A percentile compares a stretch with the other conserved stretches of the same genome.
Conservation (phyloP, 2,329 filamentous ascomycete genomes). For the Cladobotryum mycophilum region DNA sequence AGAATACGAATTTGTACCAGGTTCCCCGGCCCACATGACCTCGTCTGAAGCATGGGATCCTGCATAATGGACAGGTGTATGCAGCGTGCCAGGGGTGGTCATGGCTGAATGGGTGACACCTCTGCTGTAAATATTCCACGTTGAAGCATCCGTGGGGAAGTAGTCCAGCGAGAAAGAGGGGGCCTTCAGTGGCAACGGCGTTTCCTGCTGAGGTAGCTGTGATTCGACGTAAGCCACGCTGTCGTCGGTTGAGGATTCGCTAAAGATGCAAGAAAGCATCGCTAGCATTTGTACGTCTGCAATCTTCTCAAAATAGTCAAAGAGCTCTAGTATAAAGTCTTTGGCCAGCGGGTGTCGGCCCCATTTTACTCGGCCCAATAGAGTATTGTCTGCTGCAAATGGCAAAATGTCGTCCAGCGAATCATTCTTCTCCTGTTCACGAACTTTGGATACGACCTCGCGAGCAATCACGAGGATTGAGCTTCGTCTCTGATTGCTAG, state of each 20-base stretch:
- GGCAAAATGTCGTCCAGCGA: background rate
- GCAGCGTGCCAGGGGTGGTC: slow-evolving; percentile 51
- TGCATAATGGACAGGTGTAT: slow-evolving; percentile 49
- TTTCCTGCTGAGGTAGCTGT: slow-evolving; percentile 51
- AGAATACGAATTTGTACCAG: slow-evolving; percentile 52
- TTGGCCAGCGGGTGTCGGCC: slow-evolving; percentile 58
- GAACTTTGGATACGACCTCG: slow-evolving; percentile 43
- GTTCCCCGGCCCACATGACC: slow-evolving; percentile 45
- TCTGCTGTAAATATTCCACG: slow-evolving; percentile 46
- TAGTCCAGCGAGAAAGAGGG: slow-evolving; percentile 62
- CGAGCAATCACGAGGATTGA: slow-evolving; percentile 65
- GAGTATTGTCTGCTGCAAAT: slow-evolving; percentile 19
- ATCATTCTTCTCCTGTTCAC: slow-evolving; percentile 11
- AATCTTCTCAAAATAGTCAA: slow-evolving; percentile 55
- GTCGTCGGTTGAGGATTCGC: slow-evolving; percentile 51
- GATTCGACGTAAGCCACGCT: slow-evolving; percentile 52
- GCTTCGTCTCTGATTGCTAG: slow-evolving; percentile 46
- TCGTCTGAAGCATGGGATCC: slow-evolving; percentile 55
- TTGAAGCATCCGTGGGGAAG: slow-evolving; percentile 52
- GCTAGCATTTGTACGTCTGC: slow-evolving; percentile 65
- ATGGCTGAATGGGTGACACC: slow-evolving; percentile 49
- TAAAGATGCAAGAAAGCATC: slow-evolving; percentile 65
- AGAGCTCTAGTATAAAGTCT: slow-evolving; percentile 56
- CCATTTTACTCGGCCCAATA: slow-evolving; percentile 61
- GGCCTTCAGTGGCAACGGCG: slow-evolving; percentile 58